Conservation (phyloP, 805 yeast species). For the Zygoascus ofunaensis region DNA sequence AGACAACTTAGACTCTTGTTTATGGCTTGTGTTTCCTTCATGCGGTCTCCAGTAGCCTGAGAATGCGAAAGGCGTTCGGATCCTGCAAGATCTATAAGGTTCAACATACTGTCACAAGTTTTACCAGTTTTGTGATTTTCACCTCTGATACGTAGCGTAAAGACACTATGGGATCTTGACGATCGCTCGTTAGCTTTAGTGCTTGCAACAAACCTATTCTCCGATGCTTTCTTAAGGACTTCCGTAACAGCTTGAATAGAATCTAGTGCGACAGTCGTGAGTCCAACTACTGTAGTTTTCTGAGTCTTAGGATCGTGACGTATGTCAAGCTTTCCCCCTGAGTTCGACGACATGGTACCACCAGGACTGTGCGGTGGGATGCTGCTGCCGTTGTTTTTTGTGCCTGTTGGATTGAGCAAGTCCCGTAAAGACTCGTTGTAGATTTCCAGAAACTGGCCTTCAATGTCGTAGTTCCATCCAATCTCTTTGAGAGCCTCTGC, state of each 20-base stretch:
- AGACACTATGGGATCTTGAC: slow-evolving; percentile 85
- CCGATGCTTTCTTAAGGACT: slow-evolving; percentile 46
- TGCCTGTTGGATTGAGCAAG: slow-evolving; percentile 33
- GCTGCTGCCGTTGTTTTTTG: slow-evolving; percentile 16
- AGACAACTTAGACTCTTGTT: slow-evolving; percentile 80
- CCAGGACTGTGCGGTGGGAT: background rate
- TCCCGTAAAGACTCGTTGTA: slow-evolving; percentile 79
- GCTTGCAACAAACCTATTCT: slow-evolving; percentile 66
- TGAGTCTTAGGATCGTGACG: slow-evolving; percentile 50
- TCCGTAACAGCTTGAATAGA: slow-evolving; percentile 41
- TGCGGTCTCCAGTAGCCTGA: slow-evolving; percentile 68
- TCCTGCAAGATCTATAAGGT: slow-evolving; percentile 88
- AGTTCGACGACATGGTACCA: background rate
- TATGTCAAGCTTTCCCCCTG: slow-evolving; percentile 48
- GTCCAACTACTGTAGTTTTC: slow-evolving; percentile 54
- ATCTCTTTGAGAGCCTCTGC: slow-evolving; percentile 38
- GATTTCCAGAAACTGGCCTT: slow-evolving; percentile 78
- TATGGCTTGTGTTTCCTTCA: slow-evolving; percentile 81
- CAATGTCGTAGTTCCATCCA: slow-evolving; percentile 55
- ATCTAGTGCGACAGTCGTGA: slow-evolving; percentile 41
- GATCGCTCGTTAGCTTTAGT: slow-evolving; percentile 77
- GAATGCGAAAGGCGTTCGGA: slow-evolving; percentile 76
- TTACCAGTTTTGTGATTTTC: slow-evolving; percentile 41
- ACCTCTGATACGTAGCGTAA: slow-evolving; percentile 55
- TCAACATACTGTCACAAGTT: slow-evolving; percentile 49